Evolutionary conservation across 352 stramenopile genomes (phyloP).

Genomic region (Globisporangium irregulare): DNA sequence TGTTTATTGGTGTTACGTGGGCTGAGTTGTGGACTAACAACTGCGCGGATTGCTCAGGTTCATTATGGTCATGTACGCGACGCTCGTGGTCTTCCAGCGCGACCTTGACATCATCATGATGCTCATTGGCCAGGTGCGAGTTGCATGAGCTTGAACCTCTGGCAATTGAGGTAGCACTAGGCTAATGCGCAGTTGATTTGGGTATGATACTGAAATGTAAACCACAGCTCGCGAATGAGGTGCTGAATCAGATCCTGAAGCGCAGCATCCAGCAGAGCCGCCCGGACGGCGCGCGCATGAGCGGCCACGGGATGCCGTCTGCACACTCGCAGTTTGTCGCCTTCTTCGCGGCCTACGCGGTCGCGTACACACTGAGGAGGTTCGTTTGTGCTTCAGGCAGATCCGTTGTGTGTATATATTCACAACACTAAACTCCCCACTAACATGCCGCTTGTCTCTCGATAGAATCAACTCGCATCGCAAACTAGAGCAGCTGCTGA

Average conservation of each 20-base stretch:
- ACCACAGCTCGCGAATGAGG: constrained; percentile 61
- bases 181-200: neutral
- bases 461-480: constrained; percentile 49
- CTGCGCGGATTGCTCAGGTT: constrained; percentile 38
- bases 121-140: constrained; percentile 60
- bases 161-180: neutral
- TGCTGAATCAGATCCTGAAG: constrained; percentile 81
- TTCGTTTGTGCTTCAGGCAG: constrained; percentile 13
- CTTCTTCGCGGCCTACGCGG: constrained; percentile 73
- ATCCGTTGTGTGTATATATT: no score
- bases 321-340: constrained; percentile 80
- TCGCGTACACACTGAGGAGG: constrained; percentile 70
- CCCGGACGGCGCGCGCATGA: constrained; percentile 59
- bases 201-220: neutral
- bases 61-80: constrained; percentile 82
- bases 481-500: constrained; percentile 56
- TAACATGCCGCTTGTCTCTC: neutral
- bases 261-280: constrained; percentile 66
- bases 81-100: constrained; percentile 71
- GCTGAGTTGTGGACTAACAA: neutral
- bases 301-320: constrained; percentile 71
- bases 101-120: constrained; percentile 74
- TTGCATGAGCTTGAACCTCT: neutral
- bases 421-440: no score
- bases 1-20: neutral